Evolutionary conservation across 2,329 filamentous ascomycete species (phyloP).

Genomic region (Beauveria caledonica): DNA sequence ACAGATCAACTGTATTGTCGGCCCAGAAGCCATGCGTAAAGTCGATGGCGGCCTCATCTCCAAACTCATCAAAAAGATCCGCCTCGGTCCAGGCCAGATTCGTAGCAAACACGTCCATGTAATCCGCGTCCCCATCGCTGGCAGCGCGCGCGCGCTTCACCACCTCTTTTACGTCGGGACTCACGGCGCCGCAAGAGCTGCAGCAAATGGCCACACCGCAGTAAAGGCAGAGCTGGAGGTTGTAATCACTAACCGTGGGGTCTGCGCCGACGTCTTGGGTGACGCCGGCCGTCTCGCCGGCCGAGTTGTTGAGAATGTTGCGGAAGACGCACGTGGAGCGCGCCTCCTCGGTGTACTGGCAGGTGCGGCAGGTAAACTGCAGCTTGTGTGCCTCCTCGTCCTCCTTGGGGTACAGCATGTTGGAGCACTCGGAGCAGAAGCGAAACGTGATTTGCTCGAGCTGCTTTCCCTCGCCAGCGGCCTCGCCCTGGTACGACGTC

Average conservation of each 20-base stretch:
- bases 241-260: slow-evolving; percentile 79
- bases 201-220: slow-evolving; percentile 40
- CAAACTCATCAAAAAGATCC: slow-evolving; percentile 24
- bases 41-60: slow-evolving; percentile 16
- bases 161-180: slow-evolving; percentile 16
- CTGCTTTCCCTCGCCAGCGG: slow-evolving; percentile 35
- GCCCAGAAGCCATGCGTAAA: not conserved
- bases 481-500: slow-evolving; percentile 32
- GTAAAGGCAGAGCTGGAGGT: slow-evolving; percentile 33
- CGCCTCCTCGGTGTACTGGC: slow-evolving; percentile 82
- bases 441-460: slow-evolving; percentile 86
- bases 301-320: slow-evolving; percentile 83
- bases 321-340: slow-evolving; percentile 89
- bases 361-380: slow-evolving; percentile 93
- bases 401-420: slow-evolving; percentile 96
- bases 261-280: slow-evolving; percentile 95
- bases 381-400: slow-evolving; percentile 75
- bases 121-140: slow-evolving; percentile 19
- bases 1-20: not conserved
- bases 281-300: slow-evolving; percentile 92
- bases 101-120: not conserved
- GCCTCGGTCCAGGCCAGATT: slow-evolving; percentile 18
- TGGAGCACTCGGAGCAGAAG: slow-evolving; percentile 98
- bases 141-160: slow-evolving; percentile 3
- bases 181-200: slow-evolving; percentile 27